These are phyloP conservation scores for Discostella pseudostelligera DNA, from an alignment of 108 stramenopile genomes.

Conservation along the genomic window DNA sequence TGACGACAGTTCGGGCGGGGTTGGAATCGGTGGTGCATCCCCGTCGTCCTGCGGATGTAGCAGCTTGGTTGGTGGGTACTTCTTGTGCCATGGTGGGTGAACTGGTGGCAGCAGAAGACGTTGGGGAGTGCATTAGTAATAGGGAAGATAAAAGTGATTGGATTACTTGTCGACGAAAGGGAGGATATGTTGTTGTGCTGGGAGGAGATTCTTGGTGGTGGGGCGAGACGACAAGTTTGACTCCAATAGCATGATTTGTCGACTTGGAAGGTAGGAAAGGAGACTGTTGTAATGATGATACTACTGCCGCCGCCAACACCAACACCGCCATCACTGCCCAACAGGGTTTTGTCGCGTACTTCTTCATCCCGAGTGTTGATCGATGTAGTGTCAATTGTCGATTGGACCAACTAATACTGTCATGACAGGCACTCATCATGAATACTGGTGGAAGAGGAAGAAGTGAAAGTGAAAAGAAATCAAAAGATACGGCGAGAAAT, in stretches of 20 bases:
- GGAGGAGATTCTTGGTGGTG: too few relatives aligned
- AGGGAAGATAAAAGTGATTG: neutral
- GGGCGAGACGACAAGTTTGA: too few relatives aligned
- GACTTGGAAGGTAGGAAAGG: too few relatives aligned
- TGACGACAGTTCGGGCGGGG: constrained; percentile 71
- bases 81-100: constrained; percentile 20
- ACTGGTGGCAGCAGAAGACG: neutral
- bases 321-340: neutral
- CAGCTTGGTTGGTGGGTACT: constrained; percentile 50
- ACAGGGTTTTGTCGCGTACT: neutral
- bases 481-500: too few relatives aligned
- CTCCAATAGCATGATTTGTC: too few relatives aligned
- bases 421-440: too few relatives aligned
- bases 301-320: neutral
- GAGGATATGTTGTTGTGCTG: constrained; percentile 39
- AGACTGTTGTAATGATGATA: constrained; percentile 1
- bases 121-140: neutral
- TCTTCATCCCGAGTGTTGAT: neutral
- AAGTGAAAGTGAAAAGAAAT: too few relatives aligned
- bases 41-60: constrained; percentile 75
- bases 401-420: too few relatives aligned
- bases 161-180: constrained; percentile 29
- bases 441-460: too few relatives aligned
- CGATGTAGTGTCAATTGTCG: too few relatives aligned
- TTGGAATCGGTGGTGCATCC: constrained; percentile 74